Percentiles rank a stretch among this genome's conserved stretches.
Evolutionary conservation across 2,329 filamentous ascomycete species (phyloP).

Genomic region (Penicillium sp.): DNA sequence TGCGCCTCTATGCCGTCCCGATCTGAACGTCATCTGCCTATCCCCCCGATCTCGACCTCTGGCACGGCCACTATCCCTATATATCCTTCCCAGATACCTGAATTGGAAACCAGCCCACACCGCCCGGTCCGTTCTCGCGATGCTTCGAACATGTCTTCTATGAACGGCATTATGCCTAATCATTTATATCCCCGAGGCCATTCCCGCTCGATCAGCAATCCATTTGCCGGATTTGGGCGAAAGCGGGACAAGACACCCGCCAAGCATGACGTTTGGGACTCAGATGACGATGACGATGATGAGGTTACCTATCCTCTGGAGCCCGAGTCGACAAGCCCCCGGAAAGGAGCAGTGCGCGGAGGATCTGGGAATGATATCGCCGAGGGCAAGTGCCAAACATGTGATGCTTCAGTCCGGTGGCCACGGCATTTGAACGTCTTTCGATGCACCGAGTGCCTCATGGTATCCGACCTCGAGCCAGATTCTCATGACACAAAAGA

Average conservation of each 20-base stretch:
- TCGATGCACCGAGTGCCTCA: conserved; percentile 79
- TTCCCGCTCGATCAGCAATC: conserved; percentile 73
- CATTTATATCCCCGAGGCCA: conserved; percentile 42
- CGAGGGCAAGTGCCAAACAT: conserved; percentile 80
- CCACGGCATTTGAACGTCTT: conserved; percentile 71
- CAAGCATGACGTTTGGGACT: conserved; percentile 45
- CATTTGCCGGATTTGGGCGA: conserved; percentile 59
- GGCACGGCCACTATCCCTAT: conserved; percentile 19
- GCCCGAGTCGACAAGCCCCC: conserved; percentile 38
- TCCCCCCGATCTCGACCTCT: conserved; percentile 27
- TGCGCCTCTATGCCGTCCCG: conserved; percentile 41
- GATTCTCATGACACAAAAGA: conserved; percentile 25
- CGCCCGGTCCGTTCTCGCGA: conserved; percentile 25
- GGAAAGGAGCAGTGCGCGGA: conserved; percentile 35
- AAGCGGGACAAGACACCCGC: conserved; percentile 54
- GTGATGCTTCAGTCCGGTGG: conserved; percentile 77
- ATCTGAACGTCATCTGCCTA: conserved; percentile 33
- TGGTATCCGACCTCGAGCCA: conserved; percentile 74
- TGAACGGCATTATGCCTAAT: conserved; percentile 19
- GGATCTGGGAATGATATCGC: conserved; percentile 59
- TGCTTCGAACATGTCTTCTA: conserved; percentile 24
- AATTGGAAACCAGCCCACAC: conserved; percentile 22
- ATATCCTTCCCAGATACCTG: conserved; percentile 18
- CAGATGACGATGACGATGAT: conserved; percentile 46
- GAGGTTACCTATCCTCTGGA: conserved; percentile 32